Conservation (phyloP, 2,329 filamentous ascomycete species). For the Botryotinia convoluta region DNA sequence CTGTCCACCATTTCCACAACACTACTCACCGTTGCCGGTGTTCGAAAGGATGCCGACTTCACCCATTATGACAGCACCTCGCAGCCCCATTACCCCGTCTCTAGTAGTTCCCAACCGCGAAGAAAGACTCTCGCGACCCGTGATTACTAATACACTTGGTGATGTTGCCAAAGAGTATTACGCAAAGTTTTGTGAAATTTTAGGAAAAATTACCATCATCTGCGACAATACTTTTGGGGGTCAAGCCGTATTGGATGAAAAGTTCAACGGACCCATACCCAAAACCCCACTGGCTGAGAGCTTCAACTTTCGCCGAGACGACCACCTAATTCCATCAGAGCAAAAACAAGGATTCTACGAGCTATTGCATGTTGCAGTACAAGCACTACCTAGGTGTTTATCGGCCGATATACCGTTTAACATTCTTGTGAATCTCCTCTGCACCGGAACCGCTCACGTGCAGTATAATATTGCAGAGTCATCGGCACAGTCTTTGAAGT, state of each 20-base stretch:
- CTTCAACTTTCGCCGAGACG: constrained; percentile 89
- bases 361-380: constrained; percentile 89
- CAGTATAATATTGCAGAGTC: constrained; percentile 89
- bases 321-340: constrained; percentile 67
- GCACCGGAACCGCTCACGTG: constrained; percentile 94
- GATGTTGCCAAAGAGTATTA: constrained; percentile 84
- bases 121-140: constrained; percentile 65
- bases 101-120: constrained; percentile 45
- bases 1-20: constrained; percentile 78
- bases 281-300: constrained; percentile 95
- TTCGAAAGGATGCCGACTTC: constrained; percentile 50
- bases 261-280: constrained; percentile 80
- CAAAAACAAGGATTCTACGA: constrained; percentile 96
- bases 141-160: constrained; percentile 60
- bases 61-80: constrained; percentile 46
- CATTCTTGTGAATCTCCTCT: constrained; percentile 87
- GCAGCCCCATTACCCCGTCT: constrained; percentile 25
- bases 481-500: constrained; percentile 88
- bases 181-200: constrained; percentile 85
- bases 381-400: constrained; percentile 90
- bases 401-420: constrained; percentile 91
- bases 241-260: constrained; percentile 92
- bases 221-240: constrained; percentile 97
- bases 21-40: constrained; percentile 46
- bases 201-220: constrained; percentile 93